These are phyloP conservation scores for Chloromonas sp. DNA, from an alignment of 163 green algal species.

Conservation along the genomic window DNA sequence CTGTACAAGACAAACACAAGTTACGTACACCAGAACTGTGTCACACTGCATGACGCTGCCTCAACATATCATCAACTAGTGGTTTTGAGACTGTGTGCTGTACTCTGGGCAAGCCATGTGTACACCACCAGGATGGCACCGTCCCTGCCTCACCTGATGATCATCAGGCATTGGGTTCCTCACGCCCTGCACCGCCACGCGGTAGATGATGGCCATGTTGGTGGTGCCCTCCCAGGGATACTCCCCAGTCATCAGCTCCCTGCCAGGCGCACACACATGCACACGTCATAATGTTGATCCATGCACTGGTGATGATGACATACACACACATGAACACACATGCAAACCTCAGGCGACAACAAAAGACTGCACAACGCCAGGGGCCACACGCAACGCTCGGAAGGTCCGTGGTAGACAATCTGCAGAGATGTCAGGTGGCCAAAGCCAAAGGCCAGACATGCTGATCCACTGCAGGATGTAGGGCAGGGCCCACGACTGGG, in stretches of 20 bases:
- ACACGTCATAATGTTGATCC: background rate
- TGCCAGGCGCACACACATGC: constrained; percentile 5
- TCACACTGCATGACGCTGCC: background rate
- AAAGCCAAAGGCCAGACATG: background rate
- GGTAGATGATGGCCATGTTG: constrained; percentile 43
- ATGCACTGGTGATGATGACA: no score
- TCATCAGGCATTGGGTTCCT: constrained; percentile 10
- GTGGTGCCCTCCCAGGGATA: constrained; percentile 28
- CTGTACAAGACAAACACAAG: background rate
- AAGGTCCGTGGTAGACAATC: background rate
- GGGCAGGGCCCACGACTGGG: background rate
- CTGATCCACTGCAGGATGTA: background rate
- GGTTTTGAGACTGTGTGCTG: background rate
- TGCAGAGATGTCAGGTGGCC: background rate
- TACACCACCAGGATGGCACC: background rate
- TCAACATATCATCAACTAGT: background rate
- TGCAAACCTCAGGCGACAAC: background rate
- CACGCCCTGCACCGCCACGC: constrained; percentile 27
- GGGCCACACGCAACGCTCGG: background rate
- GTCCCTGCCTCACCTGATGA: background rate
- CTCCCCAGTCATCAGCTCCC: constrained; percentile 11
- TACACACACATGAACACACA: background rate
- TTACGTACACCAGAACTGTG: background rate
- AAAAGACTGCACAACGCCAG: background rate
- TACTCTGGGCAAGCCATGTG: background rate